Percentiles rank a stretch among this genome's conserved stretches.
Conservation (phyloP, 257 asterid species). For the Fraxinus excelsior region DNA sequence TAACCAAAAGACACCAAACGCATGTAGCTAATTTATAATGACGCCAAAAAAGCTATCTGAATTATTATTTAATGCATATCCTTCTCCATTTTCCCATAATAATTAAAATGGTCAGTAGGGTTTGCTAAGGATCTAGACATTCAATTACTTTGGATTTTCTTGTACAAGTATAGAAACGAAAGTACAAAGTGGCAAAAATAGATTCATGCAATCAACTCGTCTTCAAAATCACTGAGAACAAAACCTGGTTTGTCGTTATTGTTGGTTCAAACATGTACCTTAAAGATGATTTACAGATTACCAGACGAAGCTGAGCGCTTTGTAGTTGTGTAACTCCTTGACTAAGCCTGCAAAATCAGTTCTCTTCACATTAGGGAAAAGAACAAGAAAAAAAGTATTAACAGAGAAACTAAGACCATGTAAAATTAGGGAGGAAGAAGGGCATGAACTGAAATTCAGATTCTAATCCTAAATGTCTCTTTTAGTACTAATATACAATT, state of each 20-base stretch:
- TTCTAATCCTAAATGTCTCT: neutral
- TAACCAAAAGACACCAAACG: neutral
- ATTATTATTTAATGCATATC: no score
- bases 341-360: neutral
- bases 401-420: neutral
- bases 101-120: neutral
- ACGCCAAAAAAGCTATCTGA: no score
- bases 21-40: no score
- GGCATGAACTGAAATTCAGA: neutral
- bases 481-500: neutral
- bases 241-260: no score
- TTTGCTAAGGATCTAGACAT: neutral
- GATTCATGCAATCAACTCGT: no score
- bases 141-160: no score
- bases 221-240: no score
- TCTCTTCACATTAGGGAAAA: neutral
- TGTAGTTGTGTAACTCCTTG: neutral
- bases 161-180: no score
- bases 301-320: neutral
- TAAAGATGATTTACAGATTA: neutral
- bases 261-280: neutral
- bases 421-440: neutral
- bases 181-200: no score
- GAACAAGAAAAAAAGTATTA: no score
- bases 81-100: neutral